These are phyloP conservation scores for Fusarium sp. DNA, from an alignment of 2,329 filamentous ascomycete species.

Conservation along the genomic window DNA sequence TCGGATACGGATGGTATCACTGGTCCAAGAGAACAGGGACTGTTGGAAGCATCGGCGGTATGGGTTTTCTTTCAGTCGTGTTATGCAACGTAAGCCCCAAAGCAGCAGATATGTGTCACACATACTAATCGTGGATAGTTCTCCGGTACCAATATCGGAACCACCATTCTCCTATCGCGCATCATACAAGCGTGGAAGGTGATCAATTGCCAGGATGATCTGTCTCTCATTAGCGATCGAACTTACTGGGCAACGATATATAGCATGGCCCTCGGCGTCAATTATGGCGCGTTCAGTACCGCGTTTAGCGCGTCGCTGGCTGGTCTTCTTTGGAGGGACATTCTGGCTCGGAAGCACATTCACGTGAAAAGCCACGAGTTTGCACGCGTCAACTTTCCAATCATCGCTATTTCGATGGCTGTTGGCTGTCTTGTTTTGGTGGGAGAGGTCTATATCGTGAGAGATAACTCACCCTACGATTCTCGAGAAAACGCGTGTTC, in stretches of 20 bases:
- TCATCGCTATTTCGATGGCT: constrained; percentile 78
- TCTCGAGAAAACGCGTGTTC: constrained; percentile 11
- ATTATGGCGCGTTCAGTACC: constrained; percentile 81
- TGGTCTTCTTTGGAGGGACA: constrained; percentile 81
- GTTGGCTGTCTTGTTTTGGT: constrained; percentile 74
- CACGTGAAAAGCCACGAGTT: constrained; percentile 75
- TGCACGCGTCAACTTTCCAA: constrained; percentile 77
- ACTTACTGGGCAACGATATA: constrained; percentile 83
- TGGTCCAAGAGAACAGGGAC: constrained; percentile 80
- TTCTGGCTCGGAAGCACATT: constrained; percentile 78
- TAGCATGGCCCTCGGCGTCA: constrained; percentile 81
- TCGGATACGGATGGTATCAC: constrained; percentile 80
- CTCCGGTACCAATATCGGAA: constrained; percentile 83
- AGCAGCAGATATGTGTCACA: accelerated
- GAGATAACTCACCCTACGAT: constrained; percentile 35
- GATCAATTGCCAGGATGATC: constrained; percentile 67
- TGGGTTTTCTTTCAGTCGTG: constrained; percentile 80
- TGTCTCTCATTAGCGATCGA: constrained; percentile 69
- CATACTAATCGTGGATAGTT: constrained; percentile 64
- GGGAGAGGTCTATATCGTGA: constrained; percentile 73
- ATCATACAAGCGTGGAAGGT: constrained; percentile 78
- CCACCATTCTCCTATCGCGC: constrained; percentile 79
- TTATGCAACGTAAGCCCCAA: constrained; percentile 76
- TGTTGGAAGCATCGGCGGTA: constrained; percentile 77
- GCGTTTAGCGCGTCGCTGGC: constrained; percentile 81